Evolutionary conservation across 371 early-diverging fungal genomes (phyloP).

Genomic region (Cladochytrium tenue): DNA sequence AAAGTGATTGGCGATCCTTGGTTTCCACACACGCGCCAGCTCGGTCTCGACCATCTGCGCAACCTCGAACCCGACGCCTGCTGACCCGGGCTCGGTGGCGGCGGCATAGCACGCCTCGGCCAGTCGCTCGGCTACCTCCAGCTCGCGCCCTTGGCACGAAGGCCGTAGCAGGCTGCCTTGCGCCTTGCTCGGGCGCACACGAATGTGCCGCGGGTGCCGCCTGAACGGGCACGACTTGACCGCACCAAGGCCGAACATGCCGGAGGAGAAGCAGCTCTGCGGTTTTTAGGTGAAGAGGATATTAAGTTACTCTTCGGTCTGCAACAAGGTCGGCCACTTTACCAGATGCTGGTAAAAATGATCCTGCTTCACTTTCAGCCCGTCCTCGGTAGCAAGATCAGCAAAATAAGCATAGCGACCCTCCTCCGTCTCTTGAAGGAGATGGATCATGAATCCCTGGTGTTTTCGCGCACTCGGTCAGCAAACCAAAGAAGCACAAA

Average conservation of each 20-base stretch:
- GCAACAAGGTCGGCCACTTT: too few relatives aligned
- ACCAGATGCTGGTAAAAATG: conserved; percentile 72
- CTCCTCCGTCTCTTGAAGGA: neutral
- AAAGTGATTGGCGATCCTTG: neutral
- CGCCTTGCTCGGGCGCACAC: conserved; percentile 73
- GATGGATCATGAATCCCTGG: neutral
- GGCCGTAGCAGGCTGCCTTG: too few relatives aligned
- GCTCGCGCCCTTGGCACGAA: conserved; percentile 36
- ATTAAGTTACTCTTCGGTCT: neutral
- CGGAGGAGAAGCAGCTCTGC: conserved; percentile 84
- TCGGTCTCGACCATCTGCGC: neutral
- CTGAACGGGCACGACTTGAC: conserved; percentile 30
- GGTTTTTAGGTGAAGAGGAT: neutral
- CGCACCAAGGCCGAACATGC: conserved; percentile 77
- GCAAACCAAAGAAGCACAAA: too few relatives aligned
- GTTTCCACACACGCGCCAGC: neutral
- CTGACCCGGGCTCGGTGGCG: neutral
- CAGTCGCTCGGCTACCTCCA: conserved; percentile 74
- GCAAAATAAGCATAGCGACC: conserved; percentile 6
- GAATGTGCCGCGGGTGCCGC: neutral
- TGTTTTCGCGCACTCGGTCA: too few relatives aligned
- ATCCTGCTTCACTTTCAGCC: conserved; percentile 31
- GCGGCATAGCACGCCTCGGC: conserved; percentile 68
- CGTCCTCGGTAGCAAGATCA: neutral
- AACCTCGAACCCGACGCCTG: neutral